Conservation (phyloP, 352 stramenopile genomes). For the Pythium rishiriense region DNA sequence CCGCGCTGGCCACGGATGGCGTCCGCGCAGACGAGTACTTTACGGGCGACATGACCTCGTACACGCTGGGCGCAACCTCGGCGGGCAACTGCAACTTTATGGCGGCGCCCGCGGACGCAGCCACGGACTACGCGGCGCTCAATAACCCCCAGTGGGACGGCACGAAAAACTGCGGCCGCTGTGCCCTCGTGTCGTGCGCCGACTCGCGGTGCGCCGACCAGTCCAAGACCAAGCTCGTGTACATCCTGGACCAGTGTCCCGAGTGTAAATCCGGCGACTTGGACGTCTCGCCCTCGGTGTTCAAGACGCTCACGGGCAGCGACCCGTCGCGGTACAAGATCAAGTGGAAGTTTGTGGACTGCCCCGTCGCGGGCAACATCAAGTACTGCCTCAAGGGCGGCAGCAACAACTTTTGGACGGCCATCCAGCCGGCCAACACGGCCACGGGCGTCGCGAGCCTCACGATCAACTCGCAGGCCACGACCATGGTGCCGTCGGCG, state of each 20-base stretch:
- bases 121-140: conserved; percentile 55
- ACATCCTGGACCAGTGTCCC: conserved; percentile 69
- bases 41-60: conserved; percentile 21
- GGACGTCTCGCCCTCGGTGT: conserved; percentile 46
- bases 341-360: conserved; percentile 45
- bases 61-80: conserved; percentile 17
- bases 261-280: conserved; percentile 47
- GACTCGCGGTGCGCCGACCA: conserved; percentile 39
- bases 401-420: conserved; percentile 54
- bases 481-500: conserved; percentile 55
- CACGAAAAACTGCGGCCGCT: conserved; percentile 43
- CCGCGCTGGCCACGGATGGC: not conserved
- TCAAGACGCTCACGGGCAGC: conserved; percentile 35
- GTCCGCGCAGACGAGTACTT: conserved; percentile 12
- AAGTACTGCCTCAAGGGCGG: conserved; percentile 54
- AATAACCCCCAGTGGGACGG: conserved; percentile 55
- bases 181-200: conserved; percentile 33
- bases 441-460: conserved; percentile 46
- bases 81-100: conserved; percentile 41
- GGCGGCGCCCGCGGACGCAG: not conserved
- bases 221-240: conserved; percentile 44
- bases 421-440: conserved; percentile 59
- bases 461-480: conserved; percentile 51
- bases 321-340: conserved; percentile 29
- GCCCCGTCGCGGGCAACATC: conserved; percentile 33